Evolutionary conservation across 1,139 yeast genomes (phyloP).

Genomic region (Pichia kudriavzevii): DNA sequence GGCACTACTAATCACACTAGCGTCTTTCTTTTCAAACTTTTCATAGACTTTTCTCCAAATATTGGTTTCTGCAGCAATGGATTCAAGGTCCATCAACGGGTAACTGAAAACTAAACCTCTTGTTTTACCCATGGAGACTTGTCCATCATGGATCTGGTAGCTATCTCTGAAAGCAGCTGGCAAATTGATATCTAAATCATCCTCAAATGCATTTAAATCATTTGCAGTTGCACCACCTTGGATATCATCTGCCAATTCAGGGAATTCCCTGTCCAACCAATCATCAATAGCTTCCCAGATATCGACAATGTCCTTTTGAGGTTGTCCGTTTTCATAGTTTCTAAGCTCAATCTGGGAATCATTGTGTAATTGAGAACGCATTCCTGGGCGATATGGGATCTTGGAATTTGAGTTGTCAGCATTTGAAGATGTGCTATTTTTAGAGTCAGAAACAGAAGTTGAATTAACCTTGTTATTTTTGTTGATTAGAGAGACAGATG

Average conservation of each 20-base stretch:
- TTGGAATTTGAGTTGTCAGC: conserved; percentile 16
- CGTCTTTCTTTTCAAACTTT: conserved; percentile 13
- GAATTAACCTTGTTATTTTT: conserved; percentile 22
- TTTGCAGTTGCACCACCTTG: conserved; percentile 65
- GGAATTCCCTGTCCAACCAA: conserved; percentile 73
- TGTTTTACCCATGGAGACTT: conserved; percentile 58
- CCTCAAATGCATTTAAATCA: conserved; percentile 71
- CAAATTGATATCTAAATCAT: conserved; percentile 56
- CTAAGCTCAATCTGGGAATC: conserved; percentile 38
- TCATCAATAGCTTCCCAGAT: conserved; percentile 69
- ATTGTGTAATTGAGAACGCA: conserved; percentile 34
- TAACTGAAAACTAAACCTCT: conserved; percentile 65
- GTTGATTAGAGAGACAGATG: conserved; percentile 24
- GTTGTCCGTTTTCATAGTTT: conserved; percentile 46
- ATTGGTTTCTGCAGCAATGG: conserved; percentile 59
- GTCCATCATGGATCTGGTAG: conserved; percentile 74
- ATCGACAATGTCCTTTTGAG: conserved; percentile 64
- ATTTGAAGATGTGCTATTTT: background rate
- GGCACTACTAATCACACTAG: conserved; percentile 10
- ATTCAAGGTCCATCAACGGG: conserved; percentile 62
- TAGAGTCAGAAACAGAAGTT: background rate
- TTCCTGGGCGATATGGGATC: conserved; percentile 34
- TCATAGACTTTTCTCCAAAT: conserved; percentile 57
- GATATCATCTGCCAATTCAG: conserved; percentile 69
- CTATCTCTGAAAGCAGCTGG: conserved; percentile 75